These are phyloP conservation scores for Torulaspora microellipsoides DNA, from an alignment of 805 yeast species.

Conservation along the genomic window DNA sequence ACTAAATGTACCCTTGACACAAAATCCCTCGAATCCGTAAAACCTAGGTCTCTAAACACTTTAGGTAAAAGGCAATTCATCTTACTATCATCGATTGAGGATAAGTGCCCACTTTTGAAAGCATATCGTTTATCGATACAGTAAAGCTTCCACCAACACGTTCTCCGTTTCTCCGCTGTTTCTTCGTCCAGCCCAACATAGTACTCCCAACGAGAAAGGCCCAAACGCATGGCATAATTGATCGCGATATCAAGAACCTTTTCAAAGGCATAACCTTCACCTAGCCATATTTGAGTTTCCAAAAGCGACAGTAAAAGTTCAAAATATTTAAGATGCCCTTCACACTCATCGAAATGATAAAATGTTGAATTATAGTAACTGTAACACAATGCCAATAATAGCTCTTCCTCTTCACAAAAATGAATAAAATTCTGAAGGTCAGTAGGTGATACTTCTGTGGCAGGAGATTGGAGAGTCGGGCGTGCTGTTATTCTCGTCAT, in stretches of 20 bases:
- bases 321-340: constrained; percentile 21
- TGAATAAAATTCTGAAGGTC: constrained; percentile 12
- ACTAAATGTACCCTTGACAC: constrained; percentile 13
- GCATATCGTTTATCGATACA: constrained; percentile 20
- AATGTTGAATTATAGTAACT: constrained; percentile 25
- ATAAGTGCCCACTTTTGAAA: constrained; percentile 18
- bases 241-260: constrained; percentile 23
- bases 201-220: constrained; percentile 33
- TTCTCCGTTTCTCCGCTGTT: constrained; percentile 29
- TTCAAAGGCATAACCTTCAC: constrained; percentile 22
- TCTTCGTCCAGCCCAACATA: constrained; percentile 33
- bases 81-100: constrained; percentile 20
- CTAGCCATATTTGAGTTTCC: constrained; percentile 25
- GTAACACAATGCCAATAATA: constrained; percentile 23
- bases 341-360: constrained; percentile 17
- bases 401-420: constrained; percentile 23
- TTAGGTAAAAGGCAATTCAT: constrained; percentile 27
- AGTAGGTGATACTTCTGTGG: constrained; percentile 1
- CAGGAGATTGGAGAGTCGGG: neutral
- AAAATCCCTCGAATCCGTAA: constrained; percentile 21
- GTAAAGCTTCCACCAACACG: constrained; percentile 31
- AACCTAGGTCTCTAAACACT: constrained; percentile 24
- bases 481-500: constrained; percentile 13
- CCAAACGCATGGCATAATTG: constrained; percentile 24
- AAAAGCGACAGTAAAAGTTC: constrained; percentile 25